Conservation (phyloP, 108 stramenopile genomes). For the Schizochytrium sp. region DNA sequence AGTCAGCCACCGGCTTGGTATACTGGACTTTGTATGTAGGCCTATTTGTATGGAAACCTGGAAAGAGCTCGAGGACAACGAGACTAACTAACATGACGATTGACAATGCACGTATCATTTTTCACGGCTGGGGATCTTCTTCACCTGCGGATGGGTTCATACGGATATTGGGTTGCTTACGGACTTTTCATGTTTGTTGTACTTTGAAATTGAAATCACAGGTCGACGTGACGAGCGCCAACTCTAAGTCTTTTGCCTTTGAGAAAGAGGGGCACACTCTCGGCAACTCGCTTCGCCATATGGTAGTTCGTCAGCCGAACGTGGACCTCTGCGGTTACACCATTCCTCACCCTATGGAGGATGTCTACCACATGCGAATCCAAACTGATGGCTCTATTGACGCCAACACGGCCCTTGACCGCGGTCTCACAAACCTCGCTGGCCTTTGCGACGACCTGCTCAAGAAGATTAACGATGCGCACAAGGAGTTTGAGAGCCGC, state of each 20-base stretch:
- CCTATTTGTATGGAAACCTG: background rate
- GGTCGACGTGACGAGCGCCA: slow-evolving; percentile 1
- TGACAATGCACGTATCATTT: too few relatives aligned
- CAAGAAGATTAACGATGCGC: slow-evolving; percentile 9
- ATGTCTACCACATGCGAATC: slow-evolving; percentile 61
- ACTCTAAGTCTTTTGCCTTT: slow-evolving; percentile 58
- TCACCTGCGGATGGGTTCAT: background rate
- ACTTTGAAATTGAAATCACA: background rate
- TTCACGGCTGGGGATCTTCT: background rate
- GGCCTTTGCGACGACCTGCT: slow-evolving; percentile 31
- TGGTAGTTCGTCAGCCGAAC: slow-evolving; percentile 58
- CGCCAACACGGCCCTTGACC: background rate
- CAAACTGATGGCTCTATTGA: slow-evolving; percentile 61
- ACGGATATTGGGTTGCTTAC: background rate
- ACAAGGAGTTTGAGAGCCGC: background rate
- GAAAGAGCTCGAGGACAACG: too few relatives aligned
- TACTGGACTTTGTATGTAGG: background rate
- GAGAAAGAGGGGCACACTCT: slow-evolving; percentile 70
- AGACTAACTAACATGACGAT: too few relatives aligned
- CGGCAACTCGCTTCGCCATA: slow-evolving; percentile 67
- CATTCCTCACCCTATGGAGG: slow-evolving; percentile 68
- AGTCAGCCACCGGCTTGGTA: background rate
- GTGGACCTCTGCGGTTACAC: slow-evolving; percentile 68
- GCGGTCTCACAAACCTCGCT: slow-evolving; percentile 29
- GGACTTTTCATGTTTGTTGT: background rate